phyloP scores from a whole-genome alignment of 164 flowering plant species.

The Tinospora cordifolia region DNA sequence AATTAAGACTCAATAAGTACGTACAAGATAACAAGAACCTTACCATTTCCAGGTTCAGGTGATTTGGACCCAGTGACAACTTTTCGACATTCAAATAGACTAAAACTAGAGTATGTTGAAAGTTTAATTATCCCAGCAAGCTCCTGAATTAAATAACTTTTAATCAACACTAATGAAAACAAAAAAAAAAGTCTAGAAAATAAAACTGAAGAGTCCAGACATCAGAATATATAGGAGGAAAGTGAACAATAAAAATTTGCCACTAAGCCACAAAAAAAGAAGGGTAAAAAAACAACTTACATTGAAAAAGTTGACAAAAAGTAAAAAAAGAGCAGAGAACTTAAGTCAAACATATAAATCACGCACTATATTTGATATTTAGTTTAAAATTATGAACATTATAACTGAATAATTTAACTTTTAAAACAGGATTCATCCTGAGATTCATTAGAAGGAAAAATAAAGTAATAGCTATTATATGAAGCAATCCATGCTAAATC shows the following conservation, averaged over 20 bases:
- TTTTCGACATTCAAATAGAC: slow-evolving; percentile 90
- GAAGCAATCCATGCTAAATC: not conserved
- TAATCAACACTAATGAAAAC: not conserved
- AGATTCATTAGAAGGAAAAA: not conserved
- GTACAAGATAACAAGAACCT: slow-evolving; percentile 9
- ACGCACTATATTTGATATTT: not conserved
- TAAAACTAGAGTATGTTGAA: slow-evolving; percentile 83
- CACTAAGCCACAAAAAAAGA: too few relatives aligned
- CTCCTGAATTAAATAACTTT: slow-evolving; percentile 47
- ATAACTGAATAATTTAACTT: not conserved
- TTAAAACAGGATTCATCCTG: too few relatives aligned
- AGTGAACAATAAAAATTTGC: too few relatives aligned
- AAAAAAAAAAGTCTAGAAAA: not conserved
- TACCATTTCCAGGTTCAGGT: slow-evolving; percentile 83
- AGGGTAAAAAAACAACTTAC: too few relatives aligned
- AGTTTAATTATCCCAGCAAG: slow-evolving; percentile 90
- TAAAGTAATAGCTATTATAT: not conserved
- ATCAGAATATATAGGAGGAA: too few relatives aligned
- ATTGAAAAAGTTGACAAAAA: too few relatives aligned
- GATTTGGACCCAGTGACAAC: slow-evolving; percentile 82
- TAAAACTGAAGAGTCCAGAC: not conserved
- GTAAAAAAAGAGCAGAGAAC: not conserved
- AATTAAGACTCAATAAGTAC: not conserved
- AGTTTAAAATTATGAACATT: not conserved
- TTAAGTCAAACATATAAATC: not conserved